These are phyloP conservation scores for Cytospora paraplurivora DNA, from an alignment of 2,329 filamentous ascomycete genomes.

Conservation along the genomic window DNA sequence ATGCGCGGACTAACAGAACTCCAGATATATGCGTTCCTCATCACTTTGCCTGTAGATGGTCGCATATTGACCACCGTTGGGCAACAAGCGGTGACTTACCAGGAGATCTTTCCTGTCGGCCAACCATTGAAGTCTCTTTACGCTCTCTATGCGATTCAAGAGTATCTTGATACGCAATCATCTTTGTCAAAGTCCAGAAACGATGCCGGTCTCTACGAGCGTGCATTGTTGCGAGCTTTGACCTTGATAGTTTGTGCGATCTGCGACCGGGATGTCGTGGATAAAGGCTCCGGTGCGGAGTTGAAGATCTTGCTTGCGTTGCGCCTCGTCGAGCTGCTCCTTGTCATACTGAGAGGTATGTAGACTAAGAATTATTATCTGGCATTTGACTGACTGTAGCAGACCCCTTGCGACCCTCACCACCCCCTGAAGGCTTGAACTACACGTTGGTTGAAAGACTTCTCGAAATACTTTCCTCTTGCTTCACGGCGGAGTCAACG, in stretches of 20 bases:
- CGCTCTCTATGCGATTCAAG: conserved; percentile 66
- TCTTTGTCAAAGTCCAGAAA: conserved; percentile 30
- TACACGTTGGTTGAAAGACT: conserved; percentile 37
- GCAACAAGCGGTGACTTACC: conserved; percentile 52
- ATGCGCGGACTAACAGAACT: conserved; percentile 28
- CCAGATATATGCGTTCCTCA: conserved; percentile 70
- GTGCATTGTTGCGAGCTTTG: conserved; percentile 49
- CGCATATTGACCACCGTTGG: conserved; percentile 62
- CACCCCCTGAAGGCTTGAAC: conserved; percentile 33
- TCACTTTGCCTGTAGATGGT: conserved; percentile 68
- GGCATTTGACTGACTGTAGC: conserved; percentile 8
- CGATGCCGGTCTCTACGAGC: conserved; percentile 33
- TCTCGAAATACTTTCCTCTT: conserved; percentile 35
- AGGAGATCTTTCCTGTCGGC: conserved; percentile 66
- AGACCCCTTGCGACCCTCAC: conserved; percentile 28
- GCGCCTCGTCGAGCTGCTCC: conserved; percentile 59
- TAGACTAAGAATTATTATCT: background rate
- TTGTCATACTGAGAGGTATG: conserved; percentile 57
- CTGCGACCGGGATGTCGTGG: conserved; percentile 56
- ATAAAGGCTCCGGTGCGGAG: conserved; percentile 45
- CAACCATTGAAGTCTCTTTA: conserved; percentile 76
- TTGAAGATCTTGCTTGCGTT: conserved; percentile 53
- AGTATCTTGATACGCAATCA: conserved; percentile 55
- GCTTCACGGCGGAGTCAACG: conserved; percentile 32
- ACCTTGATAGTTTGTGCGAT: conserved; percentile 62